Percentiles rank a stretch among this genome's conserved stretches.
phyloP scores from a whole-genome alignment of 495 filamentous ascomycete species.

The Trichocladium uniseriatum region DNA sequence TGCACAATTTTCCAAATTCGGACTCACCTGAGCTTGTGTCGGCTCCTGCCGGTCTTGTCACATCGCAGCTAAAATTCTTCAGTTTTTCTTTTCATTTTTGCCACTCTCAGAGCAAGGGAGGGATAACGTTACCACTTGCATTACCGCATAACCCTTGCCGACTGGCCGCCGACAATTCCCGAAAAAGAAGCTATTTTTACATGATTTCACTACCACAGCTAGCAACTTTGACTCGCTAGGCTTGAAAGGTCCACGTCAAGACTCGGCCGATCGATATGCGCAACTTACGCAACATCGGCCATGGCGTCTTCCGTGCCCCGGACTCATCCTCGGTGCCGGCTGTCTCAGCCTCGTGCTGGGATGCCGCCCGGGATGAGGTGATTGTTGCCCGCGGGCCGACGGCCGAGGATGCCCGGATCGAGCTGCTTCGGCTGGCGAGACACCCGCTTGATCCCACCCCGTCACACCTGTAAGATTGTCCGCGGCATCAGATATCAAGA shows the following conservation, averaged over 20 bases:
- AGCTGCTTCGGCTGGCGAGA: constrained; percentile 49
- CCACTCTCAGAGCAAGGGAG: too few relatives aligned
- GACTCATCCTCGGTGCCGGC: constrained; percentile 18
- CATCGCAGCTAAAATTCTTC: too few relatives aligned
- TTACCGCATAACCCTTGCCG: too few relatives aligned
- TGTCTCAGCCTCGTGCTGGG: constrained; percentile 69
- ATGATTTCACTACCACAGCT: background rate
- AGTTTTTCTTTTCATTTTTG: too few relatives aligned
- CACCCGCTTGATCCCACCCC: constrained; percentile 27
- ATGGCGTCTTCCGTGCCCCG: constrained; percentile 48
- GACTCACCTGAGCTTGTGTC: too few relatives aligned
- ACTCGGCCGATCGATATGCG: constrained; percentile 46
- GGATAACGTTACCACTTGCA: too few relatives aligned
- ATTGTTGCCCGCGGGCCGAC: constrained; percentile 71
- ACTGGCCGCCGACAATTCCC: constrained; percentile 14
- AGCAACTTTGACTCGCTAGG: background rate
- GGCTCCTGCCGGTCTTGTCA: too few relatives aligned
- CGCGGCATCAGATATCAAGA: background rate
- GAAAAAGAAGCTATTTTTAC: constrained; percentile 4
- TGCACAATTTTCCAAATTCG: too few relatives aligned
- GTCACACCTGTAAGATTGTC: constrained; percentile 35
- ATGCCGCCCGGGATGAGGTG: constrained; percentile 57
- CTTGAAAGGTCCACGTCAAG: background rate
- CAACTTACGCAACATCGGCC: constrained; percentile 65
- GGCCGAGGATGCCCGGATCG: constrained; percentile 50